Evolutionary conservation across 345 rosid genomes (phyloP), one percentile per base, ranked within the genome.

Genomic region (Hirschfeldia incana): DNA sequence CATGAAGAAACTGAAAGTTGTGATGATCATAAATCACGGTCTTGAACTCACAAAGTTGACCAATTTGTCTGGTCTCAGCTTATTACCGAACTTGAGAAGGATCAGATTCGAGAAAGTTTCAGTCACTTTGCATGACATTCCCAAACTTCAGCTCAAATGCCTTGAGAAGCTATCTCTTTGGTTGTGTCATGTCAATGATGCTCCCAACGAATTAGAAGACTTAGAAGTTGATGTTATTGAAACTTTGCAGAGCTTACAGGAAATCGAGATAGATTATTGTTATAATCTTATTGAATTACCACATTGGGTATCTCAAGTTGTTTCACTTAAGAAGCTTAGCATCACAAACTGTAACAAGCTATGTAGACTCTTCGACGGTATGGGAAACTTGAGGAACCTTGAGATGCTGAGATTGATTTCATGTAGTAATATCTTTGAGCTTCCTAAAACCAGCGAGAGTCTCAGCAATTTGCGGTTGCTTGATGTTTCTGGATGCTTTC

Each of bases 261-360:
- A 87, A 83, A 78, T 89, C 8, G 84, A 86, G 7, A 80, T 91
- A 1, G 86, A 82, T 36, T 84, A 82, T 73, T 84, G 88, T 60
- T 79, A 82, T 32, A 76, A 83, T 78, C 78, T 91, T 55, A 66
- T 59, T 3, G 72, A 76, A 5, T 69, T 89, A 30, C 90, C 90
- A 0, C 51, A 12, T 13, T 80, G 84, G 72, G 15, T 88, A 0
- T 88, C 85, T 79, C 78, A 70, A 37, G 53, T 87, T 49, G 27
- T 61, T 73, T 60, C 82, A 13, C 60, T 91, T 72, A 76, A 74
- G 80, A 91, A 83, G 44, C 86, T 87, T 30, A 83, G 77, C 71
- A 81, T 91, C 84, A 86, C 88, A 9, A 83, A 88, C 12, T 92
- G 95, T 79, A 89, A 84, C 76, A 85, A 84, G 55, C 72, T 92